These are phyloP conservation scores for Volvox reticuliferus DNA, from an alignment of 139 green algal genomes.

Conservation along the genomic window DNA sequence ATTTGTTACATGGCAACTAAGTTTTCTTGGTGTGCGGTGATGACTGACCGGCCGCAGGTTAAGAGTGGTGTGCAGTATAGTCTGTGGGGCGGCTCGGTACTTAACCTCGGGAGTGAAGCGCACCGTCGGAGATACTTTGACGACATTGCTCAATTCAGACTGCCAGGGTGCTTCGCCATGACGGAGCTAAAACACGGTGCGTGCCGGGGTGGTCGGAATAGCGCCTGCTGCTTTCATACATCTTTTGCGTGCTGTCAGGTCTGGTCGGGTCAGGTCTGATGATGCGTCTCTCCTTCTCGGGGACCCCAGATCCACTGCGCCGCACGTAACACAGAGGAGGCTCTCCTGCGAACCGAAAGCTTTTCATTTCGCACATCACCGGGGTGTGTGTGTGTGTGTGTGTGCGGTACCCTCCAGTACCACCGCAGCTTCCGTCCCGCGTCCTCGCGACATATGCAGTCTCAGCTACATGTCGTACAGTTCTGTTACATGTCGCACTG, in stretches of 20 bases:
- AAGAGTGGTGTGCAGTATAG: conserved; percentile 93
- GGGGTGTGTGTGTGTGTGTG: no score
- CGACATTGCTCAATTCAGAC: conserved; percentile 82
- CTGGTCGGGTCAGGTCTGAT: neutral
- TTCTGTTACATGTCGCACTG: no score
- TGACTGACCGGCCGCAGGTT: conserved; percentile 49
- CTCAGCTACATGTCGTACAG: no score
- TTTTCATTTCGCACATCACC: neutral
- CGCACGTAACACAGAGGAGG: neutral
- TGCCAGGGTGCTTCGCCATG: conserved; percentile 91
- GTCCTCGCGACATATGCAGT: no score
- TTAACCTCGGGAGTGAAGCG: conserved; percentile 38
- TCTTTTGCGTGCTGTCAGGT: no score
- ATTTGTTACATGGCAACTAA: no score
- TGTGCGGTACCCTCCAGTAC: no score
- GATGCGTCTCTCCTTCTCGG: neutral
- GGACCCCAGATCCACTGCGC: neutral
- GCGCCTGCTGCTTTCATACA: no score
- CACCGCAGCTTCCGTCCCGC: neutral
- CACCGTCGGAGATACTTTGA: conserved; percentile 85
- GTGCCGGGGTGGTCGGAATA: no score
- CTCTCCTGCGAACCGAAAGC: no score
- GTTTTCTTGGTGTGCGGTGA: neutral
- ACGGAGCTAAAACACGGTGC: conserved; percentile 91
- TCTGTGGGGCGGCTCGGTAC: conserved; percentile 66